phyloP scores from a whole-genome alignment of 805 yeast species.

The Candida gorgasii region DNA sequence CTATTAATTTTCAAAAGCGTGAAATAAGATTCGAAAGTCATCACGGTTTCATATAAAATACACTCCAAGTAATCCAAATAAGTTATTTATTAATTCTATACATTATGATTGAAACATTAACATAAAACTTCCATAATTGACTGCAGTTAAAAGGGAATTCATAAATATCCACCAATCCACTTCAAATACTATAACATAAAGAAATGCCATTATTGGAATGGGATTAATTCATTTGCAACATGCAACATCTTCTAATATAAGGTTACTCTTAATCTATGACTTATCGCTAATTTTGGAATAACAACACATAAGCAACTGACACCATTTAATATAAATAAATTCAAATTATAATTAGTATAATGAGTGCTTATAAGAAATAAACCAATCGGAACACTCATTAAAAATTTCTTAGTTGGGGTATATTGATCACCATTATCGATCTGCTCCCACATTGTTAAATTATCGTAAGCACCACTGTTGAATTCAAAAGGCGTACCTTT shows the following conservation, averaged over 20 bases:
- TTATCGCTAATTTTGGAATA: conserved; percentile 84
- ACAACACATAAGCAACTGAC: conserved; percentile 84
- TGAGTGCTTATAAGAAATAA: conserved; percentile 86
- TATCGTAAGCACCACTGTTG: conserved; percentile 94
- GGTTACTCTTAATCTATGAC: conserved; percentile 76
- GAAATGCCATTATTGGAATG: not conserved
- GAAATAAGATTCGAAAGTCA: no score
- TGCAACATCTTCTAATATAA: conserved; percentile 22
- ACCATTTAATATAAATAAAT: conserved; percentile 75
- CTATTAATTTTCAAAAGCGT: no score
- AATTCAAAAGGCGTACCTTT: conserved; percentile 98
- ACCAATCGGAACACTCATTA: conserved; percentile 89
- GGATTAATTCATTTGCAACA: not conserved
- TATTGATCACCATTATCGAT: conserved; percentile 94
- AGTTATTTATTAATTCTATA: conserved; percentile 8
- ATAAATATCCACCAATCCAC: not conserved
- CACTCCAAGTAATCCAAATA: not conserved
- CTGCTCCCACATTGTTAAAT: conserved; percentile 98
- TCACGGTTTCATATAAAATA: no score
- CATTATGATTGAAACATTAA: conserved; percentile 1
- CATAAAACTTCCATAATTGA: conserved; percentile 1
- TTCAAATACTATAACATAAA: not conserved
- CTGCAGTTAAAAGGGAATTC: not conserved
- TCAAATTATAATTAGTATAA: conserved; percentile 81
- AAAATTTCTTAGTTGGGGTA: conserved; percentile 93